These are phyloP conservation scores for Fusarium compactum DNA, from an alignment of 2,329 filamentous ascomycete species.

Conservation along the genomic window DNA sequence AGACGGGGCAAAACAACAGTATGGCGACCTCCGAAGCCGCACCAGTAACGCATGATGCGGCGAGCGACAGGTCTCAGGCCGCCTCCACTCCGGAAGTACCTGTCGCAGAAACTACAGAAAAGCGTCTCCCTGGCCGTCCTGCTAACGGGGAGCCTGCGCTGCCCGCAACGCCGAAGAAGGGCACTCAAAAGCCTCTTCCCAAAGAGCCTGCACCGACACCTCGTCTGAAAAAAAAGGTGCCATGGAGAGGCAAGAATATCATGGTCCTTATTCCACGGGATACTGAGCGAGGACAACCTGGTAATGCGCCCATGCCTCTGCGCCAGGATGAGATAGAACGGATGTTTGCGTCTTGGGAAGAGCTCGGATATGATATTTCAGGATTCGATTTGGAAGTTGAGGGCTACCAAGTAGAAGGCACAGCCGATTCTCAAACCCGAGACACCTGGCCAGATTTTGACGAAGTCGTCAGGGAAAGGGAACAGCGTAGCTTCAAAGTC, in stretches of 20 bases:
- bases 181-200: constrained; percentile 52
- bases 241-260: constrained; percentile 81
- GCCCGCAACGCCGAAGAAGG: constrained; percentile 54
- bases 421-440: constrained; percentile 71
- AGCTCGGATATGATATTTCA: constrained; percentile 74
- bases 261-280: constrained; percentile 76
- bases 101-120: constrained; percentile 46
- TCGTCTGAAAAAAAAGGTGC: constrained; percentile 76
- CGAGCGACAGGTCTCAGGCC: constrained; percentile 45
- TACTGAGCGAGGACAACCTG: constrained; percentile 71
- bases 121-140: constrained; percentile 39
- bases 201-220: constrained; percentile 61
- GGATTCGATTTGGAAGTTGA: constrained; percentile 76
- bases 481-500: constrained; percentile 68
- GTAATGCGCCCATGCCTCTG: constrained; percentile 66
- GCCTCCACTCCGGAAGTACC: constrained; percentile 44
- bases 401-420: constrained; percentile 53
- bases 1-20: constrained; percentile 48
- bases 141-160: constrained; percentile 48
- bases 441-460: constrained; percentile 74
- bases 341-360: constrained; percentile 75
- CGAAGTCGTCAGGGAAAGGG: constrained; percentile 69
- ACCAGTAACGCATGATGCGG: constrained; percentile 46
- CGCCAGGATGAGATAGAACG: constrained; percentile 66
- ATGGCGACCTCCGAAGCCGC: constrained; percentile 52